These are phyloP conservation scores for Sisymbrium irio DNA, from an alignment of 345 rosid genomes.

Conservation along the genomic window DNA sequence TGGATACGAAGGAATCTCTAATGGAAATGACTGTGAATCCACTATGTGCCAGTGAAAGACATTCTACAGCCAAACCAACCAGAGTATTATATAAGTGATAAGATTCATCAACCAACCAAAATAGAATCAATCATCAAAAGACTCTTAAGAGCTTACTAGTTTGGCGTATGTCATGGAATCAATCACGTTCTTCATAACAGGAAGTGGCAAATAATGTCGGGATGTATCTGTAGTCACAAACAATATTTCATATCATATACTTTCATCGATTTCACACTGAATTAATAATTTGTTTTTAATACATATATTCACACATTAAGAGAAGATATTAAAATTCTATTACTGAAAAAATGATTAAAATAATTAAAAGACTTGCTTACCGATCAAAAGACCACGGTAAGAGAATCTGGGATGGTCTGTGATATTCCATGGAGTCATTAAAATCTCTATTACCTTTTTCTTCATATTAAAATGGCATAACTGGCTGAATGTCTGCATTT, in stretches of 20 bases:
- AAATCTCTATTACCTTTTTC: conserved; percentile 45
- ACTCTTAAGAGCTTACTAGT: conserved; percentile 45
- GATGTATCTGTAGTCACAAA: conserved; percentile 59
- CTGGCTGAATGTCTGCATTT: conserved; percentile 74
- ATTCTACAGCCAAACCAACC: conserved; percentile 42
- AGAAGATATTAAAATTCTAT: not conserved
- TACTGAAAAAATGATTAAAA: not conserved
- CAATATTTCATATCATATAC: not conserved
- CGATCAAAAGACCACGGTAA: conserved; percentile 70
- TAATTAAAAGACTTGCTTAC: conserved; percentile 30
- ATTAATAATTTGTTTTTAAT: too few relatives aligned
- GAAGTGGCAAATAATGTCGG: conserved; percentile 65
- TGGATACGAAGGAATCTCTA: conserved; percentile 74
- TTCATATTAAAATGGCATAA: conserved; percentile 51
- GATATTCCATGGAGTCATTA: conserved; percentile 60
- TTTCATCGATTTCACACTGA: not conserved
- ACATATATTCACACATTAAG: not conserved
- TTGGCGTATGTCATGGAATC: conserved; percentile 71
- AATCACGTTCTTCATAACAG: conserved; percentile 61
- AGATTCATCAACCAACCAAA: conserved; percentile 4
- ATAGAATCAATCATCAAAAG: not conserved
- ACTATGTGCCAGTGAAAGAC: conserved; percentile 83
- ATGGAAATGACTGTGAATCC: conserved; percentile 63
- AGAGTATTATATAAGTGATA: not conserved
- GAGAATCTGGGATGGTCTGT: conserved; percentile 66